Conservation (phyloP, 495 filamentous ascomycete species). For the Staphylotrichum tortipilum region DNA sequence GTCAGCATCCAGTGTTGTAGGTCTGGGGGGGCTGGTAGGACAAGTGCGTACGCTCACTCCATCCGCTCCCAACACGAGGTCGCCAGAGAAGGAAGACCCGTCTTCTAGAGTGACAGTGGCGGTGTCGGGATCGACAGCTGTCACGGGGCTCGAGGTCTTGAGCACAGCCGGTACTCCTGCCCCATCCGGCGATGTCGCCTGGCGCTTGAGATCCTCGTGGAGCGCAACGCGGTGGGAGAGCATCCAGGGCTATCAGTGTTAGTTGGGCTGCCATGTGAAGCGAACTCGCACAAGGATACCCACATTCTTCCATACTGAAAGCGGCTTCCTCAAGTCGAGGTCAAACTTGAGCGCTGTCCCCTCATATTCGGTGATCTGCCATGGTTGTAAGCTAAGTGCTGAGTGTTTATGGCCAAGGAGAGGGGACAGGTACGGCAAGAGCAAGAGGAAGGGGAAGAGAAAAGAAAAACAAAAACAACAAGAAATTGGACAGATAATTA, state of each 20-base stretch:
- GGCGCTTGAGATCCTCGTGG: slow-evolving; percentile 3
- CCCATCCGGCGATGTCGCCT: neutral
- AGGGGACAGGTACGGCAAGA: too few relatives aligned
- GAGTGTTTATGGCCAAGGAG: too few relatives aligned
- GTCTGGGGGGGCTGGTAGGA: slow-evolving; percentile 17
- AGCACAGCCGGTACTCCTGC: neutral
- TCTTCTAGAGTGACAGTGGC: slow-evolving; percentile 37
- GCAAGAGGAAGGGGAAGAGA: too few relatives aligned
- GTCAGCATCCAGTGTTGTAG: slow-evolving; percentile 3
- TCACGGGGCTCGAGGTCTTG: slow-evolving; percentile 18
- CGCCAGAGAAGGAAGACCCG: slow-evolving; percentile 24
- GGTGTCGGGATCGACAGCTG: slow-evolving; percentile 34
- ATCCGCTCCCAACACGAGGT: slow-evolving; percentile 32
- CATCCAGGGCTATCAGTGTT: slow-evolving; percentile 8
- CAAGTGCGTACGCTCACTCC: slow-evolving; percentile 22
- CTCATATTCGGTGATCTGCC: slow-evolving; percentile 1
- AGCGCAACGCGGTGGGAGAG: slow-evolving; percentile 4
- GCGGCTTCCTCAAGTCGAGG: neutral
- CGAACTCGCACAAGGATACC: too few relatives aligned
- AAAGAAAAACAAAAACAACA: too few relatives aligned
- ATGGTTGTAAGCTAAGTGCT: too few relatives aligned
- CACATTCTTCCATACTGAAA: slow-evolving; percentile 1
- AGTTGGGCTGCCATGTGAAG: too few relatives aligned
- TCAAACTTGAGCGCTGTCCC: neutral
- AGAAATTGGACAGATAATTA: too few relatives aligned